Percentiles rank a stretch among this genome's conserved stretches.
phyloP scores from a whole-genome alignment of 805 yeast genomes.

The Debaryomyces prosopidis region DNA sequence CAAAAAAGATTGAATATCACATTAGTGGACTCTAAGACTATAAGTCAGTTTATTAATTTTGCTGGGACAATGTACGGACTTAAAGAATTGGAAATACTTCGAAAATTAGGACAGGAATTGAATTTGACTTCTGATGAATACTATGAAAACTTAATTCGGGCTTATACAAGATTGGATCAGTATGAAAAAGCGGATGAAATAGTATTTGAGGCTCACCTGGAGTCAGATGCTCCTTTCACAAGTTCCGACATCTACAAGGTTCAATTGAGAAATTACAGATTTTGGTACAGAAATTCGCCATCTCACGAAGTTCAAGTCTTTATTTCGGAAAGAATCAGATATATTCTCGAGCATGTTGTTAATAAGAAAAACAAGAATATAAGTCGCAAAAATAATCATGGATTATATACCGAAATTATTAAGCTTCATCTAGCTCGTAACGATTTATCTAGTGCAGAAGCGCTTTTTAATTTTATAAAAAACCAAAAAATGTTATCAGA shows the following conservation, averaged over 20 bases:
- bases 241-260: constrained; percentile 24
- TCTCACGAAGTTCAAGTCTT: constrained; percentile 6
- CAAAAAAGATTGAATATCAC: constrained; percentile 14
- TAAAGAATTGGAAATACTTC: constrained; percentile 17
- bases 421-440: constrained; percentile 18
- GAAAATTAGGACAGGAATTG: constrained; percentile 16
- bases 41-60: constrained; percentile 20
- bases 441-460: constrained; percentile 19
- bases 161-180: constrained; percentile 30
- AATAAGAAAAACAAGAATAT: constrained; percentile 11
- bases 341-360: constrained; percentile 10
- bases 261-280: constrained; percentile 30
- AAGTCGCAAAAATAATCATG: constrained; percentile 7
- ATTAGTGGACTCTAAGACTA: constrained; percentile 15
- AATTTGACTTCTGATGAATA: constrained; percentile 23
- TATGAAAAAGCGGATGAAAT: constrained; percentile 32
- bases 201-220: constrained; percentile 31
- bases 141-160: constrained; percentile 25
- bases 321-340: constrained; percentile 10
- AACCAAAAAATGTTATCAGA: constrained; percentile 20
- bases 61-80: constrained; percentile 21
- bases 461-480: constrained; percentile 17
- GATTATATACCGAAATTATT: constrained; percentile 27
- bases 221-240: constrained; percentile 28
- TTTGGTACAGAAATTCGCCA: constrained; percentile 22